Evolutionary conservation across 176 grass and related monocot species (phyloP), one percentile per base, ranked within the genome.

Genomic region (Panicum miliaceum): DNA sequence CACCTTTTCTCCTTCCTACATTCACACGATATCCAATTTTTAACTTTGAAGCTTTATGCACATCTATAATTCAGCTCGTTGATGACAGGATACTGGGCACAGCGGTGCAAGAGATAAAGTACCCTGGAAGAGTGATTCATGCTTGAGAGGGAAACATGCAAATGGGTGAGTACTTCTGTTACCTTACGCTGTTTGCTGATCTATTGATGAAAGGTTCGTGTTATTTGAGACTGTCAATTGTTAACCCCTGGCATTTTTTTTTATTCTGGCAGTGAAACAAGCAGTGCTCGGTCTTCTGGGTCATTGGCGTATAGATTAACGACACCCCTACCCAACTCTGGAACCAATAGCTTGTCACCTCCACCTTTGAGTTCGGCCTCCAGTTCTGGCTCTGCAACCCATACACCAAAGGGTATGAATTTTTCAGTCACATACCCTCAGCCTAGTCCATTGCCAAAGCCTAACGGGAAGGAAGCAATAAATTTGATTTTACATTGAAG

Each of bases 81-180:
- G 77, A 40, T 88, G 65, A 41, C 85, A 98, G 93, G 92, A 94
- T 85, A 64, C 61, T 71, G 46, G 43, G 32, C 75, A 81, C 29
- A 81, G 52, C 38, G 75, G 42, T 42, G 29, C 64, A 83, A 92
- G 86, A 88, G 91, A 94, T 19, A 89, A 86, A 84, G 78, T 72
- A 5, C 45, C 84, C 64, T 89, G 89, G 45, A 96, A 96, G 78
- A 86, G 36, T 40, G 85, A 90, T 43, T 73, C 75, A 18, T 86
- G 52, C 18, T 26, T 25, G 67, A 94, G 84, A 63, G 78, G 89
- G 67, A 94, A 89, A 63, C 84, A 89, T n/a, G 57, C 82, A 50
- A 81, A 51, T 74, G 67, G 89, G 89, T 94, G 62, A 75, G 86
- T 86, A 74, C 23, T 77, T 51, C 67, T 27, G 57, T 77, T 38